Percentiles rank a stretch among this genome's conserved stretches.
These are phyloP conservation scores for Saccharomyces kudriavzevii DNA, from an alignment of 805 yeast species.

Conservation along the genomic window DNA sequence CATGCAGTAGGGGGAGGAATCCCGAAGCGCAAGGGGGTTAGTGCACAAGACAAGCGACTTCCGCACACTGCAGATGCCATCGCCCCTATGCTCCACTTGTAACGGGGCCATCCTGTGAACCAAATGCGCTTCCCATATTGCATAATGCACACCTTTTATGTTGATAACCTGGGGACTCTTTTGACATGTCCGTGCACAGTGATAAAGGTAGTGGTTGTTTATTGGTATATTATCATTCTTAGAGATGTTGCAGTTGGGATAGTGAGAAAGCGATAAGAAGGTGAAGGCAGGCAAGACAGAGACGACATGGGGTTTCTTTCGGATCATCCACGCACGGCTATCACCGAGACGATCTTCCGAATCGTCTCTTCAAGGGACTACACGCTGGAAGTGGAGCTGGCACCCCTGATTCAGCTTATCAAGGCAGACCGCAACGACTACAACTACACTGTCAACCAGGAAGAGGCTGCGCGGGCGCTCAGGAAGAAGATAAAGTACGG, in stretches of 20 bases:
- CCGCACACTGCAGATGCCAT: neutral
- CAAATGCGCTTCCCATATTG: neutral
- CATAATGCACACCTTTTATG: neutral
- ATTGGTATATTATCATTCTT: constrained; percentile 33
- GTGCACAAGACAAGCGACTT: neutral
- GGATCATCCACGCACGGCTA: constrained; percentile 61
- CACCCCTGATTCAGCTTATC: constrained; percentile 30
- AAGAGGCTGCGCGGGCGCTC: constrained; percentile 84
- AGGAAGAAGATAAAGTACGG: constrained; percentile 89
- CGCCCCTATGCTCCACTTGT: neutral
- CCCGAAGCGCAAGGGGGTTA: neutral
- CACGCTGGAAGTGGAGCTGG: constrained; percentile 31
- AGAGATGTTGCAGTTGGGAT: neutral
- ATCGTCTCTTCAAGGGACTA: constrained; percentile 31
- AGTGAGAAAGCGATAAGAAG: neutral
- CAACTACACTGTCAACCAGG: constrained; percentile 30
- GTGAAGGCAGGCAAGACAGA: neutral
- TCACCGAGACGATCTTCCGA: constrained; percentile 55
- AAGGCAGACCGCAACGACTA: constrained; percentile 13
- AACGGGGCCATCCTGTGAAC: neutral
- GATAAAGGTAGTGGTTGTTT: constrained; percentile 41
- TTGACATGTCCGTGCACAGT: constrained; percentile 34
- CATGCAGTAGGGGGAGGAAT: neutral
- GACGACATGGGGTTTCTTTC: constrained; percentile 44
- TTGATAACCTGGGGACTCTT: neutral